phyloP scores from a whole-genome alignment of 805 yeast species.

The Ogataea ganodermae region DNA sequence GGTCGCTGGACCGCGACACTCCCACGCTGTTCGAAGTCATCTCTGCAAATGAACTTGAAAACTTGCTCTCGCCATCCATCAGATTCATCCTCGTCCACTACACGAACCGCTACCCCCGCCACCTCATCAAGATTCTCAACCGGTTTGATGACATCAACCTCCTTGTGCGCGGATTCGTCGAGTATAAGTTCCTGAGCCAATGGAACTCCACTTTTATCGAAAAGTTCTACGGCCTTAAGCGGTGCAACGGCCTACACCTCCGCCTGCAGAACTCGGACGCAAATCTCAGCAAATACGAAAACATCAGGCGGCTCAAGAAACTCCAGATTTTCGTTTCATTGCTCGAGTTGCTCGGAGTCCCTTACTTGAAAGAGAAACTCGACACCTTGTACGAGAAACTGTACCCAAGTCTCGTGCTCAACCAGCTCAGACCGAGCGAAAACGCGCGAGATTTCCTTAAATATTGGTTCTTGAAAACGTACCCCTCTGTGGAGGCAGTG shows the following conservation, averaged over 20 bases:
- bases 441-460: slow-evolving; percentile 28
- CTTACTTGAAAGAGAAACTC: slow-evolving; percentile 70
- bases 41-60: slow-evolving; percentile 77
- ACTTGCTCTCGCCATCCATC: slow-evolving; percentile 77
- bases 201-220: slow-evolving; percentile 92
- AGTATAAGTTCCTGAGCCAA: slow-evolving; percentile 63
- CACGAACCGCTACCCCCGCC: slow-evolving; percentile 75
- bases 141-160: slow-evolving; percentile 77
- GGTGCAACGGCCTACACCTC: slow-evolving; percentile 41
- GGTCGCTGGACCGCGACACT: slow-evolving; percentile 67
- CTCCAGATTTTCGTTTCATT: slow-evolving; percentile 58
- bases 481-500: slow-evolving; percentile 57
- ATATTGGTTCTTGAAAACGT: slow-evolving; percentile 53
- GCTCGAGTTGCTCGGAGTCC: slow-evolving; percentile 60
- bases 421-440: slow-evolving; percentile 40
- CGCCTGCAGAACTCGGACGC: slow-evolving; percentile 8
- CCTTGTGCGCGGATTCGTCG: slow-evolving; percentile 60
- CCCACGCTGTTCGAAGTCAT: slow-evolving; percentile 90
- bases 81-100: slow-evolving; percentile 79
- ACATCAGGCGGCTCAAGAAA: slow-evolving; percentile 51
- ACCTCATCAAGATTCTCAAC: slow-evolving; percentile 60
- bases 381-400: slow-evolving; percentile 63
- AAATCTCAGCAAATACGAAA: slow-evolving; percentile 40
- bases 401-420: slow-evolving; percentile 59
- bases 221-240: slow-evolving; percentile 85